These are phyloP conservation scores for Naumovozyma castellii DNA, from an alignment of 805 yeast genomes.

Conservation along the genomic window DNA sequence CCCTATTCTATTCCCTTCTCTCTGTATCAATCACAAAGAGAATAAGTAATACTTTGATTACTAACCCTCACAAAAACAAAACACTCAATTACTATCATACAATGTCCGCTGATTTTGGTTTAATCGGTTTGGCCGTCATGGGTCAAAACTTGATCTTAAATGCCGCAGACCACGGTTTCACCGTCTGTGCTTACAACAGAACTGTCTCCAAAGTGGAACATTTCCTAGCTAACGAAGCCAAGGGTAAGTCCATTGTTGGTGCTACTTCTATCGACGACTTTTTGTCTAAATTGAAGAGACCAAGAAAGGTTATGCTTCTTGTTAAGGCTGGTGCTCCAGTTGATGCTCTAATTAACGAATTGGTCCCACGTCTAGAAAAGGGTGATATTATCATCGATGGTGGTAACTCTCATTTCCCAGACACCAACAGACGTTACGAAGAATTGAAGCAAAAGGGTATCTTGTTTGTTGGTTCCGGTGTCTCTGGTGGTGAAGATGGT, in stretches of 20 bases:
- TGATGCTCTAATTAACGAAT: slow-evolving; percentile 79
- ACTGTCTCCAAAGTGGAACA: slow-evolving; percentile 92
- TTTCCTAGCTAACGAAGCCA: slow-evolving; percentile 88
- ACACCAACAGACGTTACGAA: slow-evolving; percentile 90
- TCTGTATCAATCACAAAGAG: too few relatives aligned
- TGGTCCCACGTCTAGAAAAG: slow-evolving; percentile 83
- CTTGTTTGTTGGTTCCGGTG: slow-evolving; percentile 96
- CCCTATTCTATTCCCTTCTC: too few relatives aligned
- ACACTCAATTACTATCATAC: not conserved
- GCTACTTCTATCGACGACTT: slow-evolving; percentile 89
- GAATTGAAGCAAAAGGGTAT: slow-evolving; percentile 83
- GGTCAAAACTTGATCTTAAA: slow-evolving; percentile 96
- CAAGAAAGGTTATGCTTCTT: slow-evolving; percentile 87
- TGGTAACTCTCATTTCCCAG: slow-evolving; percentile 99
- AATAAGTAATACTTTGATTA: too few relatives aligned
- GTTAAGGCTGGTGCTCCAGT: slow-evolving; percentile 97
- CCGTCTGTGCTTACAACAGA: slow-evolving; percentile 98
- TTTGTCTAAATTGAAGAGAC: slow-evolving; percentile 82
- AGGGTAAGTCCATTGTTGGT: slow-evolving; percentile 93
- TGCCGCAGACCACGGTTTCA: slow-evolving; percentile 97
- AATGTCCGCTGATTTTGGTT: slow-evolving; percentile 74
- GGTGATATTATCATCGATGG: slow-evolving; percentile 99
- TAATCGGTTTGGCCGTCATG: slow-evolving; percentile 99
- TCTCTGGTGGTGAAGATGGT: slow-evolving; percentile 99
- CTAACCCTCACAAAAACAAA: too few relatives aligned